Percentiles rank a stretch among this genome's conserved stretches.
Conservation (phyloP, 2,329 filamentous ascomycete species). For the Cercospora janseana region DNA sequence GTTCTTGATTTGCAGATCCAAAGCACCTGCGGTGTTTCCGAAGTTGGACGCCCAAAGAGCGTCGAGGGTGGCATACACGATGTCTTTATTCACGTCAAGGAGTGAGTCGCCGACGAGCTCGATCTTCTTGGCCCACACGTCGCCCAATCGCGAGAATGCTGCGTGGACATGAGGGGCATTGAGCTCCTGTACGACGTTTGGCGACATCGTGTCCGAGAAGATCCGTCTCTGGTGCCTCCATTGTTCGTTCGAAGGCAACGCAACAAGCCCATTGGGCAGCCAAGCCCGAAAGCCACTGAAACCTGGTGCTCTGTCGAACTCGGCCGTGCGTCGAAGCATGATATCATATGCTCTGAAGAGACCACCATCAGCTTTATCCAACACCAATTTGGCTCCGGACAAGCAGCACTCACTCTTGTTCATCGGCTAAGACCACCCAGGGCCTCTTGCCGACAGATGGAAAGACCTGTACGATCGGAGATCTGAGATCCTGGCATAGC, state of each 20-base stretch:
- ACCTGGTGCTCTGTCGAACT: slow-evolving; percentile 47
- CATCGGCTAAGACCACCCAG: slow-evolving; percentile 47
- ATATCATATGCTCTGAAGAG: slow-evolving; percentile 44
- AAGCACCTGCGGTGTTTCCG: not conserved
- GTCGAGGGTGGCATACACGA: slow-evolving; percentile 40
- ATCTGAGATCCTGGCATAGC: slow-evolving; percentile 25
- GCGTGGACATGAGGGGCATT: slow-evolving; percentile 33
- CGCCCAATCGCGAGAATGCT: slow-evolving; percentile 27
- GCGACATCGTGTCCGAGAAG: slow-evolving; percentile 34
- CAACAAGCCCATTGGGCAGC: slow-evolving; percentile 29
- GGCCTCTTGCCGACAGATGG: slow-evolving; percentile 46
- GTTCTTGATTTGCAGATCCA: not conserved
- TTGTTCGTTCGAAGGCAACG: slow-evolving; percentile 27
- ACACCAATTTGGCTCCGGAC: not conserved
- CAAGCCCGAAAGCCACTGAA: slow-evolving; percentile 32
- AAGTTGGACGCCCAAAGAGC: slow-evolving; percentile 42
- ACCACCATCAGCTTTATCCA: not conserved
- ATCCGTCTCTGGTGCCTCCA: slow-evolving; percentile 32
- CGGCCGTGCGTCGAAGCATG: slow-evolving; percentile 44
- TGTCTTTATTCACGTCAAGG: slow-evolving; percentile 36
- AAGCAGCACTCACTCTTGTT: slow-evolving; percentile 34
- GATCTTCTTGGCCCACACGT: slow-evolving; percentile 37
- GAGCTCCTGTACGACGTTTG: slow-evolving; percentile 31
- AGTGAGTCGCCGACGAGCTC: slow-evolving; percentile 37
- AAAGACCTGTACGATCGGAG: slow-evolving; percentile 51